A percentile compares a stretch with the other conserved stretches of the same genome.
Evolutionary conservation across 306 rosid genomes (phyloP).

Genomic region (Trifolium fragiferum): DNA sequence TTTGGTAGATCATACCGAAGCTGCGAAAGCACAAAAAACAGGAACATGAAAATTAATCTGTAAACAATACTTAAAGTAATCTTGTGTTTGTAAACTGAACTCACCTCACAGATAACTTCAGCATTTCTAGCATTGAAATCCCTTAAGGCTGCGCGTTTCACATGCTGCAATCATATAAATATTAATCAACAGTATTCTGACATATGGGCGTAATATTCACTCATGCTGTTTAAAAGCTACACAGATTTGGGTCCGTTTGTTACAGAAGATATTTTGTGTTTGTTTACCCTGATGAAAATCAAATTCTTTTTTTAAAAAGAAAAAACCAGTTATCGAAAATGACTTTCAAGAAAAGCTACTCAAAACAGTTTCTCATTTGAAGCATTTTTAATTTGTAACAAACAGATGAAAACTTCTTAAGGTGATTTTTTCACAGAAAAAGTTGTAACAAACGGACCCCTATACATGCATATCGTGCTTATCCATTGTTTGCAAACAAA

Average conservation of each 20-base stretch:
- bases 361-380: too few species aligned
- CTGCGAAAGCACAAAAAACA: slow-evolving; percentile 50
- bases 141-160: slow-evolving; percentile 74
- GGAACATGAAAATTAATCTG: slow-evolving; percentile 8
- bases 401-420: background rate
- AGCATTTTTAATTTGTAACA: background rate
- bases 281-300: background rate
- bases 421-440: background rate
- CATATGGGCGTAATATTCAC: background rate
- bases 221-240: slow-evolving; percentile 7
- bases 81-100: slow-evolving; percentile 26
- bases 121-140: slow-evolving; percentile 77
- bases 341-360: background rate
- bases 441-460: background rate
- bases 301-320: too few species aligned
- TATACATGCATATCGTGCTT: background rate
- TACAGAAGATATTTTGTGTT: background rate
- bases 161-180: slow-evolving; percentile 68
- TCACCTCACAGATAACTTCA: slow-evolving; percentile 87
- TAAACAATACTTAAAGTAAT: background rate
- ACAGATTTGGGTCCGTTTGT: background rate
- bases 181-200: background rate
- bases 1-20: slow-evolving; percentile 79
- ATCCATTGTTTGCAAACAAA: background rate
- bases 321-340: background rate